A percentile compares a stretch with the other conserved stretches of the same genome.
These are phyloP conservation scores for Tilletia horrida DNA, from an alignment of 1,284 basidiomycete species.

Conservation along the genomic window DNA sequence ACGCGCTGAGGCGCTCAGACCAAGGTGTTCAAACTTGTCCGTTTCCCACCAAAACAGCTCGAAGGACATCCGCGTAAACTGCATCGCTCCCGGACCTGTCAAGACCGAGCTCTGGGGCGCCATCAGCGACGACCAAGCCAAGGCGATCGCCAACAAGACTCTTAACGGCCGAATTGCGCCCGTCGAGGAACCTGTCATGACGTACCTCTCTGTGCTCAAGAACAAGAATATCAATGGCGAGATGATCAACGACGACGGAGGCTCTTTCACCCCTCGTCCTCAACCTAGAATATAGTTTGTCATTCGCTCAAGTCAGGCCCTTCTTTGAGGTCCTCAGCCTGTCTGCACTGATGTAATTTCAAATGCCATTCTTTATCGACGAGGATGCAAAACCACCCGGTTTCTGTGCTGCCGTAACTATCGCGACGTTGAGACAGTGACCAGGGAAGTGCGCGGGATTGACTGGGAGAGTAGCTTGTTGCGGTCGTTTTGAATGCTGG, in stretches of 20 bases:
- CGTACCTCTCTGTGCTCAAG: conserved; percentile 35
- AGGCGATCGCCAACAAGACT: conserved; percentile 4
- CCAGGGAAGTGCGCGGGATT: too few relatives aligned
- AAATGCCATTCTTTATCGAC: too few relatives aligned
- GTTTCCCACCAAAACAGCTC: not conserved
- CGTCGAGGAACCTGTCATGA: conserved; percentile 26
- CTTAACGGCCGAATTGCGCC: conserved; percentile 25
- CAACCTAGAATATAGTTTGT: too few relatives aligned
- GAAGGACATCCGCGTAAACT: conserved; percentile 31
- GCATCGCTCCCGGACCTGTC: conserved; percentile 28
- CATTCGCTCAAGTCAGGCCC: too few relatives aligned
- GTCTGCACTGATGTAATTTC: too few relatives aligned
- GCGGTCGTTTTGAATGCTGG: too few relatives aligned
- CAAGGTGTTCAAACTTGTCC: not conserved
- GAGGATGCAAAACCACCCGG: too few relatives aligned
- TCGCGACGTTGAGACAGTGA: too few relatives aligned
- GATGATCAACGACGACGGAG: conserved; percentile 25
- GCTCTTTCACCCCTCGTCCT: not conserved
- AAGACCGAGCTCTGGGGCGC: conserved; percentile 32
- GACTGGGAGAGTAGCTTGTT: too few relatives aligned
- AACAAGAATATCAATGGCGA: conserved; percentile 33
- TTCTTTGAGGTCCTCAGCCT: too few relatives aligned
- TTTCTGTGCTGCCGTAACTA: too few relatives aligned
- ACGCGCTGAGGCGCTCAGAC: not conserved
- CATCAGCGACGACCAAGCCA: conserved; percentile 20